Conservation (phyloP, 768 basidiomycete genomes). For the Rhodotorula diobovata region DNA sequence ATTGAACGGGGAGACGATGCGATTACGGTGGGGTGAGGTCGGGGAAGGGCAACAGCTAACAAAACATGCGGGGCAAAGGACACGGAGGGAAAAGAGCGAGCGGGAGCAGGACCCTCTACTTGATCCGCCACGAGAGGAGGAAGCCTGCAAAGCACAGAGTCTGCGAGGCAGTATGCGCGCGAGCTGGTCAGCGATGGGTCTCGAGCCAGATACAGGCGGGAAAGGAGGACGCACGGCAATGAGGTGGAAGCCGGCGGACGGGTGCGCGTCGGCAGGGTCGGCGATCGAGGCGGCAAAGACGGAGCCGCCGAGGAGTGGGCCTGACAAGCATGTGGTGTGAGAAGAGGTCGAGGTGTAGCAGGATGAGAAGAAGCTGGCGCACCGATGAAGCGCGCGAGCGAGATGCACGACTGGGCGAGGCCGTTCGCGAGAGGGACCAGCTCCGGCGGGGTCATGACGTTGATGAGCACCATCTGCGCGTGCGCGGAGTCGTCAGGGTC, state of each 20-base stretch:
- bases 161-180: too few species aligned
- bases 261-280: conserved; percentile 65
- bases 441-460: conserved; percentile 74
- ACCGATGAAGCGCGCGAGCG: conserved; percentile 79
- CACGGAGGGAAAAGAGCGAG: too few species aligned
- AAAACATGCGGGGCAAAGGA: too few species aligned
- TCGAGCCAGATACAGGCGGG: too few species aligned
- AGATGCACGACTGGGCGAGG: conserved; percentile 90
- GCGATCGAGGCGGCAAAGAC: conserved; percentile 70
- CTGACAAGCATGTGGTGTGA: not conserved
- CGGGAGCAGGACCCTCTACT: conserved; percentile 50
- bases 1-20: too few species aligned
- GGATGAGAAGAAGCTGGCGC: conserved; percentile 52
- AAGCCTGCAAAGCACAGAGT: not conserved
- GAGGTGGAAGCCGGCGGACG: conserved; percentile 43
- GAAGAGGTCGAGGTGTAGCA: conserved; percentile 39
- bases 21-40: too few species aligned
- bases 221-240: conserved; percentile 4
- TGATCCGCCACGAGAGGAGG: conserved; percentile 42
- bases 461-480: conserved; percentile 45
- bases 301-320: conserved; percentile 48
- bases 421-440: conserved; percentile 91
- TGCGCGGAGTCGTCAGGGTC: not conserved
- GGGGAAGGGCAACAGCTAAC: too few species aligned
- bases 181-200: too few species aligned